Percentiles rank a stretch among this genome's conserved stretches.
phyloP scores from a whole-genome alignment of 192 early-diverging fungal genomes.

The Coemansia sp. region DNA sequence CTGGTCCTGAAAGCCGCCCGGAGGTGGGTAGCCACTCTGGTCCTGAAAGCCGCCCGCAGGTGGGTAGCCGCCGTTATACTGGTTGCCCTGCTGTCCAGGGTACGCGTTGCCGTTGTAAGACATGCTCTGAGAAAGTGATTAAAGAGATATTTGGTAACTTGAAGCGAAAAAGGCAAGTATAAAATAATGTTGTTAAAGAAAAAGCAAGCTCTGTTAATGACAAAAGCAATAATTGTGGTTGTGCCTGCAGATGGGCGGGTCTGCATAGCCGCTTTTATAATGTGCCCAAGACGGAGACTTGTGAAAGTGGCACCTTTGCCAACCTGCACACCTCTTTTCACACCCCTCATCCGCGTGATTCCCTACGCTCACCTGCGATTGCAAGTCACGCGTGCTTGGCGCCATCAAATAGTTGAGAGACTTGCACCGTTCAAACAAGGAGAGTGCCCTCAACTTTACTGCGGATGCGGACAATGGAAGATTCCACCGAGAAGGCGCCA shows the following conservation, averaged over 20 bases:
- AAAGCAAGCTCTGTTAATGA: conserved; percentile 3
- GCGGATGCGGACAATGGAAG: conserved; percentile 12
- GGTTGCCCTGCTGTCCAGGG: conserved; percentile 5
- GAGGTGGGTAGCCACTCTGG: conserved; percentile 10
- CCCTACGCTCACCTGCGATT: background rate
- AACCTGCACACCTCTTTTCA: background rate
- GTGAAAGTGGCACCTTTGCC: background rate
- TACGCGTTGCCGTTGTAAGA: background rate
- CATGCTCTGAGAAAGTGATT: background rate
- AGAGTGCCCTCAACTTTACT: conserved; percentile 3
- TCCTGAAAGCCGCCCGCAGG: conserved; percentile 12
- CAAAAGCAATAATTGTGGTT: conserved; percentile 2
- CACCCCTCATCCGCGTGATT: background rate
- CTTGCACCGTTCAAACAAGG: background rate
- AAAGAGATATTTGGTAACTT: background rate
- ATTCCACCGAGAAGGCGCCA: conserved; percentile 4
- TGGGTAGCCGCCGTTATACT: conserved; percentile 5
- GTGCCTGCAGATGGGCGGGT: background rate
- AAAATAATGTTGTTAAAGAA: conserved; percentile 1
- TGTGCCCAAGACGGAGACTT: background rate
- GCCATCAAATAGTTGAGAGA: background rate
- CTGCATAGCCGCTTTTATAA: background rate
- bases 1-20: conserved; percentile 17
- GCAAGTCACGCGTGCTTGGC: conserved; percentile 18
- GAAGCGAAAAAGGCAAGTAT: background rate